Evolutionary conservation across 148 eudicot genomes (phyloP), one percentile per base, ranked within the genome.

Genomic region (Amaranthus cruentus): DNA sequence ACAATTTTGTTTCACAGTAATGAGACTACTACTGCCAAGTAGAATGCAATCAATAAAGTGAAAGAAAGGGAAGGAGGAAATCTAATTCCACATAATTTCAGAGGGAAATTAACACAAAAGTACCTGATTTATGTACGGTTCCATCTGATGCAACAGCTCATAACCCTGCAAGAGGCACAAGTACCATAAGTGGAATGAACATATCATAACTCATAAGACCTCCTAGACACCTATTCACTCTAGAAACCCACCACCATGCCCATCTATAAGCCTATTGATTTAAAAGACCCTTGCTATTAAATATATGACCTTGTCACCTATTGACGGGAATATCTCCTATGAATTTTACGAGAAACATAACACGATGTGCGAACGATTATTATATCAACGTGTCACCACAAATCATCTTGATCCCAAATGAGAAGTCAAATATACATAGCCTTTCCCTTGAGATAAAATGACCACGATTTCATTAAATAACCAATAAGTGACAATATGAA

Each of bases 121-220:
- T 73, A 91, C 98, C 97, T 91, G 98, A 81, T 91, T 90, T 52
- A 95, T 95, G 70, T 95, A 95, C 7, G 98, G 98, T 75, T 95
- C 98, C 98, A 95, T 95, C 83, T 95, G 98, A 80, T 91, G 96
- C 92, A 95, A 79, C 82, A 95, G 87, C 85, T 95, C 98, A 83
- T 95, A 95, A 5, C 98, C 98, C 98, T 95, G 70, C 71, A 87
- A 48, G 52, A 55, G 68, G 66, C 46, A 68, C 47, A 75, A 10
- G 62, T 13, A 60, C 38, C 68, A 64, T 42, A 60, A 79, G 43
- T n/a, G 13, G 62, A 75, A 60, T 5, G 50, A 56, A 28, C 50
- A 69, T 15, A n/a, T 67, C 51, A 75, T 75, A 75, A 52, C 54
- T 47, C 62, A 28, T 28, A 28, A 28, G 38, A 28, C 38, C 38